phyloP scores from a whole-genome alignment of 2,329 filamentous ascomycete species.

The Fusarium gaditjirri region DNA sequence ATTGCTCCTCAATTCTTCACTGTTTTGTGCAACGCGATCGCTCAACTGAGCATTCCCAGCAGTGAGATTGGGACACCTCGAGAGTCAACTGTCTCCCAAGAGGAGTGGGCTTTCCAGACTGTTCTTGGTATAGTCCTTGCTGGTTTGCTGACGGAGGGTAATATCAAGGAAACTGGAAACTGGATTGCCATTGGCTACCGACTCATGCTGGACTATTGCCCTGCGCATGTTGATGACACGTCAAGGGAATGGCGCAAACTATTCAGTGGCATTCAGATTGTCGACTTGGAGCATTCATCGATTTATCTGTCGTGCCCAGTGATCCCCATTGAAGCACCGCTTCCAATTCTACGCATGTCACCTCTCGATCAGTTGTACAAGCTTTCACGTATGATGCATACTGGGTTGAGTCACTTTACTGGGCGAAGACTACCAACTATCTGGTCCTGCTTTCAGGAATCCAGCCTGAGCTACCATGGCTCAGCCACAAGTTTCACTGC shows the following conservation, averaged over 20 bases:
- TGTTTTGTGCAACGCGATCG: constrained; percentile 4
- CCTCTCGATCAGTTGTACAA: constrained; percentile 8
- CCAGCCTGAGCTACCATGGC: not conserved
- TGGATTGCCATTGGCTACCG: constrained; percentile 18
- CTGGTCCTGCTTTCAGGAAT: constrained; percentile 17
- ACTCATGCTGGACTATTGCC: constrained; percentile 15
- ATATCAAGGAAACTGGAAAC: constrained; percentile 9
- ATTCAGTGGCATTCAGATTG: constrained; percentile 14
- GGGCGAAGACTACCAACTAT: not conserved
- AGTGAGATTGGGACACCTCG: not conserved
- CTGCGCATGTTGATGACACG: constrained; percentile 9
- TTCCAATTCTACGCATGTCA: not conserved
- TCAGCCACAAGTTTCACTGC: constrained; percentile 3
- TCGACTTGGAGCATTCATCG: constrained; percentile 15
- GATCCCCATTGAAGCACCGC: constrained; percentile 13
- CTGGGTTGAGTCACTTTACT: not conserved
- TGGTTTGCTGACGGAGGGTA: not conserved
- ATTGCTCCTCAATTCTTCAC: constrained; percentile 4
- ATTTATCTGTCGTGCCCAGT: constrained; percentile 5
- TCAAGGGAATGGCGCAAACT: constrained; percentile 19
- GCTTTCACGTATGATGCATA: constrained; percentile 14
- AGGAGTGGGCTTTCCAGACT: constrained; percentile 20
- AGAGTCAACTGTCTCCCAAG: not conserved
- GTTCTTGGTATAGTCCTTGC: constrained; percentile 7
- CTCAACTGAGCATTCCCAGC: constrained; percentile 9